These are phyloP conservation scores for Xylariaceae sp. DNA, from an alignment of 2,329 filamentous ascomycete species.

Conservation along the genomic window DNA sequence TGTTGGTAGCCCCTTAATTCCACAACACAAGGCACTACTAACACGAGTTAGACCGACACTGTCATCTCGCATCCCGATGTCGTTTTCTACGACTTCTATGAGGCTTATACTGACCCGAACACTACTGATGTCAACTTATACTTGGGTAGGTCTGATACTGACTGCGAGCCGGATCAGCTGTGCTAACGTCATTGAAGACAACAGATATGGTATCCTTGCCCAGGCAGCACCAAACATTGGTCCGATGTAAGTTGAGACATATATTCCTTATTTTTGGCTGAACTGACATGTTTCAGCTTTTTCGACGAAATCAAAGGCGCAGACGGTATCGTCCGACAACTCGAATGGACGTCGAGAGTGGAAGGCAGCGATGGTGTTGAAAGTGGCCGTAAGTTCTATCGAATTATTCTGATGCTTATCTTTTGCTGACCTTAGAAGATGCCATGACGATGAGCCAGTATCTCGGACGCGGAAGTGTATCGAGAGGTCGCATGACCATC, in stretches of 20 bases:
- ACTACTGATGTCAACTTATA: conserved; percentile 40
- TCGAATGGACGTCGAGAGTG: conserved; percentile 63
- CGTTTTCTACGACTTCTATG: conserved; percentile 60
- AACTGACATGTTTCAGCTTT: conserved; percentile 30
- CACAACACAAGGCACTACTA: background rate
- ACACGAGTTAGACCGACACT: conserved; percentile 39
- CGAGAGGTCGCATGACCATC: conserved; percentile 57
- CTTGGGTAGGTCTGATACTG: conserved; percentile 32
- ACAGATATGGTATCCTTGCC: conserved; percentile 54
- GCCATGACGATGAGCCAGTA: conserved; percentile 55
- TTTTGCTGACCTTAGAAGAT: conserved; percentile 29
- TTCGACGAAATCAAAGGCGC: conserved; percentile 53
- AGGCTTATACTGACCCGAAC: conserved; percentile 49
- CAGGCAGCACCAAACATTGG: conserved; percentile 63
- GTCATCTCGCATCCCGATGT: conserved; percentile 41
- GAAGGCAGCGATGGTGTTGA: conserved; percentile 46
- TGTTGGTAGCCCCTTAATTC: conserved; percentile 23
- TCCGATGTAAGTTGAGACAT: conserved; percentile 40
- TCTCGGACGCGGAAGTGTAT: conserved; percentile 59
- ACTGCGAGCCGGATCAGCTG: background rate
- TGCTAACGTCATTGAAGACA: conserved; percentile 24
- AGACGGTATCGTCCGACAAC: conserved; percentile 57
- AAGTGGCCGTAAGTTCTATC: conserved; percentile 31
- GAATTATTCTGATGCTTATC: background rate
- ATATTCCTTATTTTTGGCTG: background rate